A percentile compares a stretch with the other conserved stretches of the same genome.
phyloP scores from a whole-genome alignment of 2,329 filamentous ascomycete genomes.

The Emergomyces orientalis region DNA sequence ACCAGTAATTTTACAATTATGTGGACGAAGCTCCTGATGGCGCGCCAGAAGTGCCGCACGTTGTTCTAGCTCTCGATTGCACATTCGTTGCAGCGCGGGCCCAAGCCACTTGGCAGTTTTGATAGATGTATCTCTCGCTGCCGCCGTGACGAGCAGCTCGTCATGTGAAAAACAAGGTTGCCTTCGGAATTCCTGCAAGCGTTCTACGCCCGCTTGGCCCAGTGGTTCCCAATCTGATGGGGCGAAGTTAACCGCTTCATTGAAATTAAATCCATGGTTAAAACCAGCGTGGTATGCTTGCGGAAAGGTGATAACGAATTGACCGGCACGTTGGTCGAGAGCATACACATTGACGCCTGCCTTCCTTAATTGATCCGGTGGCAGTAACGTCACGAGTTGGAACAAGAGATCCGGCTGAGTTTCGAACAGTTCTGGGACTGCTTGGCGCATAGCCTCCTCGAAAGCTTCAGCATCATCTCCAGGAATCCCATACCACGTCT shows the following conservation, averaged over 20 bases:
- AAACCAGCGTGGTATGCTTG: conserved; percentile 97
- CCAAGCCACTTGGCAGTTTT: conserved; percentile 92
- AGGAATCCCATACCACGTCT: conserved; percentile 98
- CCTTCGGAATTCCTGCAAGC: conserved; percentile 75
- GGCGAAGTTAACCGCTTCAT: conserved; percentile 97
- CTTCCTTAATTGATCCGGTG: conserved; percentile 84
- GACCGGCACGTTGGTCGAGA: conserved; percentile 88
- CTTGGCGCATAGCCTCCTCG: conserved; percentile 87
- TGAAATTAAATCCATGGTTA: conserved; percentile 98
- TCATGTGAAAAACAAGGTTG: conserved; percentile 98
- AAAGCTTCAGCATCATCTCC: conserved; percentile 90
- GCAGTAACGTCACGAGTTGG: conserved; percentile 91
- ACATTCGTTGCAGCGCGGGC: conserved; percentile 72
- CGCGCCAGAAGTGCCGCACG: conserved; percentile 59
- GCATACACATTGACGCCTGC: conserved; percentile 90
- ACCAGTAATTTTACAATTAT: conserved; percentile 46
- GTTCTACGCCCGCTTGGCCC: conserved; percentile 74
- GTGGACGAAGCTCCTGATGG: conserved; percentile 48
- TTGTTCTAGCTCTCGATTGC: conserved; percentile 59
- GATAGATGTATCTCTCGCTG: conserved; percentile 69
- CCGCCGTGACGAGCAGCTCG: conserved; percentile 83
- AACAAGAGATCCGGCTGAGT: conserved; percentile 94
- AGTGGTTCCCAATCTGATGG: conserved; percentile 91
- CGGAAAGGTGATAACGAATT: conserved; percentile 93
- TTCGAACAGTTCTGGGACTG: conserved; percentile 92